These are phyloP conservation scores for Boletus pseudo-olivaceus DNA, from an alignment of 768 basidiomycete species.

Conservation along the genomic window DNA sequence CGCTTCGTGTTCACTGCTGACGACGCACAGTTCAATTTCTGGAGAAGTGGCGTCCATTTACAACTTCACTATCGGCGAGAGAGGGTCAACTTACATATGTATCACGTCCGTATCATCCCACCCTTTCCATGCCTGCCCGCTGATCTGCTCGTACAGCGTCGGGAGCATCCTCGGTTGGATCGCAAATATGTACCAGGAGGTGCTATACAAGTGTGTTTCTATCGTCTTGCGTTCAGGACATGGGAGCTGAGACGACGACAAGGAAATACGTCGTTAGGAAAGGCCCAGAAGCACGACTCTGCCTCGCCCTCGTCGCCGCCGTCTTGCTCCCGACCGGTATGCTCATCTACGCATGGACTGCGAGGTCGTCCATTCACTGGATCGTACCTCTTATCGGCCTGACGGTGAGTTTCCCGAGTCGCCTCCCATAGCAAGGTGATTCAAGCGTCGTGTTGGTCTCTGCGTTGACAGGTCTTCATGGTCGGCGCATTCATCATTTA, in stretches of 20 bases:
- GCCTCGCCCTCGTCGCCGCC: constrained; percentile 51
- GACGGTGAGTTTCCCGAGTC: constrained; percentile 15
- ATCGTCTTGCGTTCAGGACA: neutral
- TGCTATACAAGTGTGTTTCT: constrained; percentile 43
- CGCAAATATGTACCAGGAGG: constrained; percentile 47
- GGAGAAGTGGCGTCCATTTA: constrained; percentile 56
- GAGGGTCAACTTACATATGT: constrained; percentile 57
- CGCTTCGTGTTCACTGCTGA: constrained; percentile 2
- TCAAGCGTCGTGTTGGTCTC: constrained; percentile 1
- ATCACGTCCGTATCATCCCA: constrained; percentile 43
- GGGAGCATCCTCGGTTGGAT: constrained; percentile 50
- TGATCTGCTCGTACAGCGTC: constrained; percentile 37
- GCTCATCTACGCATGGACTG: constrained; percentile 73
- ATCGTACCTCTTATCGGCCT: constrained; percentile 37
- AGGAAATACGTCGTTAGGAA: constrained; percentile 28
- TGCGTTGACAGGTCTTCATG: constrained; percentile 41
- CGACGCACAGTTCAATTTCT: constrained; percentile 44
- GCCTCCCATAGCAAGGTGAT: neutral
- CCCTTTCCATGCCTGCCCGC: neutral
- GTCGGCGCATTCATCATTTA: constrained; percentile 53
- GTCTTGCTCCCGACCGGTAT: constrained; percentile 56
- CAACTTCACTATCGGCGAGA: constrained; percentile 53
- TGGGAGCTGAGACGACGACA: constrained; percentile 8
- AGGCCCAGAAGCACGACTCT: constrained; percentile 60
- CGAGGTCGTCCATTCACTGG: constrained; percentile 55